phyloP scores from a whole-genome alignment of 441 rosid species.

The Capsella rubella region DNA sequence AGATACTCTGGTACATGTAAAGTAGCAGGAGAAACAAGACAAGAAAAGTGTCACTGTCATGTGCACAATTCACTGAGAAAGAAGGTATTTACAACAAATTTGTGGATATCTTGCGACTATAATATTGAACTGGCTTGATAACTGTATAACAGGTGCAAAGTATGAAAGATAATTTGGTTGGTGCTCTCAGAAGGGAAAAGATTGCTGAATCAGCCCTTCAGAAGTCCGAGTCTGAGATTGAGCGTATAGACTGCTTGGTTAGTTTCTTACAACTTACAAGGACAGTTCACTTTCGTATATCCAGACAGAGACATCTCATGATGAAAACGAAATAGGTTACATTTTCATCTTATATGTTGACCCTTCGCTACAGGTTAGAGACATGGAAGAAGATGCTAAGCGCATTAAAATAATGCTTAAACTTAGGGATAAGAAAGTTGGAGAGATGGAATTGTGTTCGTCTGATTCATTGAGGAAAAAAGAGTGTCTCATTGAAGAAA shows the following conservation, averaged over 20 bases:
- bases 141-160: slow-evolving; percentile 50
- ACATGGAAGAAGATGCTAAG: slow-evolving; percentile 74
- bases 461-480: slow-evolving; percentile 60
- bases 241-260: slow-evolving; percentile 64
- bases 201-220: slow-evolving; percentile 58
- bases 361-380: slow-evolving; percentile 58
- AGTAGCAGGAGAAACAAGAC: slow-evolving; percentile 45
- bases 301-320: slow-evolving; percentile 18
- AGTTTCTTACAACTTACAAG: slow-evolving; percentile 43
- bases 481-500: slow-evolving; percentile 68
- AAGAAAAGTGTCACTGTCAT: slow-evolving; percentile 45
- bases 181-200: slow-evolving; percentile 78
- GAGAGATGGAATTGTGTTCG: slow-evolving; percentile 59
- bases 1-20: slow-evolving; percentile 43
- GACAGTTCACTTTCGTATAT: slow-evolving; percentile 11
- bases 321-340: slow-evolving; percentile 14
- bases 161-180: slow-evolving; percentile 55
- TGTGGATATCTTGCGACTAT: slow-evolving; percentile 31
- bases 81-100: slow-evolving; percentile 52
- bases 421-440: slow-evolving; percentile 71
- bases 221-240: slow-evolving; percentile 69
- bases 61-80: slow-evolving; percentile 45
- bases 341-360: slow-evolving; percentile 37
- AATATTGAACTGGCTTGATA: slow-evolving; percentile 30
- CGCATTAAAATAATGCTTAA: slow-evolving; percentile 57